A percentile compares a stretch with the other conserved stretches of the same genome.
These are phyloP conservation scores for Puccinia triticina DNA, from an alignment of 1,284 basidiomycete genomes.

Conservation along the genomic window DNA sequence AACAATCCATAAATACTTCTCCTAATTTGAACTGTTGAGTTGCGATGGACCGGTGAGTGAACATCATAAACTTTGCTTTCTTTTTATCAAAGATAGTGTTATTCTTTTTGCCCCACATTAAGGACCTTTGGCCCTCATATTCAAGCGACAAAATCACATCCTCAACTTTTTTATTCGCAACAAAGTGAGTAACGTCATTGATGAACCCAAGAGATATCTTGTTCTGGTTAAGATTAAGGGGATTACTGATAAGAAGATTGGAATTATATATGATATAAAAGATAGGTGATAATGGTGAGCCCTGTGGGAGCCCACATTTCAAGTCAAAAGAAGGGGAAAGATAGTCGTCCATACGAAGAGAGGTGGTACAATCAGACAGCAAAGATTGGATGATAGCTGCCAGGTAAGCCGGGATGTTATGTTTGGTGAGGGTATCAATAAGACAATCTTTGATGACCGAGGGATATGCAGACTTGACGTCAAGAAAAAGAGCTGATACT, in stretches of 20 bases:
- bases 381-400: not conserved
- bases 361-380: not conserved
- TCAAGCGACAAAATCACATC: not conserved
- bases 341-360: not conserved
- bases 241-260: not conserved
- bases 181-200: not conserved
- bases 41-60: not conserved
- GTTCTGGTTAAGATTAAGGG: not conserved
- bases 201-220: not conserved
- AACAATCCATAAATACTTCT: not conserved
- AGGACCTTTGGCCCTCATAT: not conserved
- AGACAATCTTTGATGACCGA: not conserved
- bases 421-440: not conserved
- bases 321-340: not conserved
- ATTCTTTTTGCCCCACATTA: not conserved
- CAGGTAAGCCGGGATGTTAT: not conserved
- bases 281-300: not conserved
- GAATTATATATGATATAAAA: slow-evolving; percentile 9
- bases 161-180: not conserved
- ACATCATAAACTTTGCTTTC: not conserved
- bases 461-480: not conserved
- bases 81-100: not conserved
- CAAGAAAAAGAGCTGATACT: too few species aligned
- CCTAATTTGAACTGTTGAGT: not conserved
- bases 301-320: not conserved